These are phyloP conservation scores for Entomortierella parvispora DNA, from an alignment of 192 early-diverging fungal species.

Conservation along the genomic window DNA sequence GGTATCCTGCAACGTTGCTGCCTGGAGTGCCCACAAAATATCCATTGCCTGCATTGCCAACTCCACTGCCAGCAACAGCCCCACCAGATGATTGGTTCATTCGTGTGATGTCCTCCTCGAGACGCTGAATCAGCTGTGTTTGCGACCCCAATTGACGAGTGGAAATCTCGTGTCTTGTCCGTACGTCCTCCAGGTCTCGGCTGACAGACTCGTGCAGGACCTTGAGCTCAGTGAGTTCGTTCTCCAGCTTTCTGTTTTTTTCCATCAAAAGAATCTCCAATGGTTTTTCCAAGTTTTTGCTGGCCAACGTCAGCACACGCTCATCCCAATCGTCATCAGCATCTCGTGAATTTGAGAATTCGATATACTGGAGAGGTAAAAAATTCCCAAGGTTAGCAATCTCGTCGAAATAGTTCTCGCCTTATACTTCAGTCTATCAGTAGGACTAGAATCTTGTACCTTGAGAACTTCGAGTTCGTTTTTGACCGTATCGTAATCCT, in stretches of 20 bases:
- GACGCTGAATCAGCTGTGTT: conserved; percentile 59
- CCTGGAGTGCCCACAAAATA: conserved; percentile 24
- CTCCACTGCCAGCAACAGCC: not conserved
- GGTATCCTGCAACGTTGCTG: conserved; percentile 9
- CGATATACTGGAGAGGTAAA: conserved; percentile 62
- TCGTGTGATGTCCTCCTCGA: conserved; percentile 66
- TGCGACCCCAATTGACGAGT: conserved; percentile 52
- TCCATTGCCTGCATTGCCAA: conserved; percentile 10
- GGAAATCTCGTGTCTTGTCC: conserved; percentile 39
- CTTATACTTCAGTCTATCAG: no score
- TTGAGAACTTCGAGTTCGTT: conserved; percentile 87
- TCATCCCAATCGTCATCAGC: conserved; percentile 54
- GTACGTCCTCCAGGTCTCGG: conserved; percentile 31
- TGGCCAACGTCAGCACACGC: conserved; percentile 51
- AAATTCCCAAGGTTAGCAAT: no score
- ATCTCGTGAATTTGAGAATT: conserved; percentile 70
- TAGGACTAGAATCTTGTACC: conserved; percentile 42
- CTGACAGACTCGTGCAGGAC: conserved; percentile 48
- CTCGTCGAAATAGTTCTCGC: no score
- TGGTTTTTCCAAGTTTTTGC: conserved; percentile 59
- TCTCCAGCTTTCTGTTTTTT: conserved; percentile 86
- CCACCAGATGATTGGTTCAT: conserved; percentile 35
- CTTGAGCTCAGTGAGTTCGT: conserved; percentile 71
- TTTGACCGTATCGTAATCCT: conserved; percentile 90
- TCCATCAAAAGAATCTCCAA: conserved; percentile 84